These are phyloP conservation scores for Paraconiothyrium brasiliense DNA, from an alignment of 2,329 filamentous ascomycete genomes.

Conservation along the genomic window DNA sequence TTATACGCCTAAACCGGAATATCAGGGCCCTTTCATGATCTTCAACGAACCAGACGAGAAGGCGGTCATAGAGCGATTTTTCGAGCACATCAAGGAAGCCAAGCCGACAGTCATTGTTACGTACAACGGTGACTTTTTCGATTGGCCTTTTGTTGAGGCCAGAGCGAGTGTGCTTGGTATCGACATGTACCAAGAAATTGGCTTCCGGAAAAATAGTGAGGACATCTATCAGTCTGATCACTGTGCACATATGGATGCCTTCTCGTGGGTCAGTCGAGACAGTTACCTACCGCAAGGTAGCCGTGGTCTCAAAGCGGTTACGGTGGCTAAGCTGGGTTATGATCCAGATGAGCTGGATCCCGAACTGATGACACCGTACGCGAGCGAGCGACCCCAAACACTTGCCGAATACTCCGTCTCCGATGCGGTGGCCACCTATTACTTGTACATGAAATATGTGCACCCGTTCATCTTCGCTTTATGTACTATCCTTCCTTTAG, in stretches of 20 bases:
- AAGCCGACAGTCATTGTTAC: constrained; percentile 96
- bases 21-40: constrained; percentile 93
- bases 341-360: constrained; percentile 98
- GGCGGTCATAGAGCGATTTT: constrained; percentile 86
- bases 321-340: constrained; percentile 96
- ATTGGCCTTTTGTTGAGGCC: constrained; percentile 98
- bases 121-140: constrained; percentile 99
- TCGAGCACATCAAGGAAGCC: constrained; percentile 93
- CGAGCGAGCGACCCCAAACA: constrained; percentile 88
- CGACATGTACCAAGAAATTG: constrained; percentile 99
- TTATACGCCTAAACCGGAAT: constrained; percentile 97
- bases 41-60: constrained; percentile 98
- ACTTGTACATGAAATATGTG: constrained; percentile 99
- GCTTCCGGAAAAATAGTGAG: constrained; percentile 93
- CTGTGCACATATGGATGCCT: constrained; percentile 98
- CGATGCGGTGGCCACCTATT: constrained; percentile 98
- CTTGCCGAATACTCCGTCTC: constrained; percentile 98
- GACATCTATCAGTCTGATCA: constrained; percentile 97
- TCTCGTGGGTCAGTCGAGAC: constrained; percentile 98
- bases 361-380: constrained; percentile 91
- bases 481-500: constrained; percentile 93
- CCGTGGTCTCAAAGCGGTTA: constrained; percentile 96
- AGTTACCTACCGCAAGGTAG: constrained; percentile 97
- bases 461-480: constrained; percentile 99
- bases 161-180: constrained; percentile 93